Conservation (phyloP, 164 flowering plant genomes). For the Dillenia turbinata region DNA sequence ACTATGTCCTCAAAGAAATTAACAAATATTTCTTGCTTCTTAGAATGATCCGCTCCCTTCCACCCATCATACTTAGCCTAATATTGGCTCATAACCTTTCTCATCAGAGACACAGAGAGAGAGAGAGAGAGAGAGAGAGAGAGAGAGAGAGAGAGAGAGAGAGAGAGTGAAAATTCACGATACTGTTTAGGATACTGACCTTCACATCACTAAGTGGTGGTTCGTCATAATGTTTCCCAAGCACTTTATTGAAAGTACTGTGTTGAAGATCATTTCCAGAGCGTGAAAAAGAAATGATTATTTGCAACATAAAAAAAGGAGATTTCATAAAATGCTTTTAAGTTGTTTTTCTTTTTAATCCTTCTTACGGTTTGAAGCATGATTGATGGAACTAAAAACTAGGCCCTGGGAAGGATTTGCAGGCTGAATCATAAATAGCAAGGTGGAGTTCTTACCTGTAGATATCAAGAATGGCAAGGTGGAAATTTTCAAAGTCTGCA, state of each 20-base stretch:
- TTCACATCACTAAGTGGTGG: constrained; percentile 36
- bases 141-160: constrained; percentile 1
- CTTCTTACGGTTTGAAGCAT: background rate
- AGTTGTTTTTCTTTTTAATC: background rate
- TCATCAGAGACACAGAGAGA: background rate
- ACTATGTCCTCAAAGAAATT: constrained; percentile 38
- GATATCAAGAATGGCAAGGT: constrained; percentile 53
- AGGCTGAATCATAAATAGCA: too few relatives aligned
- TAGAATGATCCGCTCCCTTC: constrained; percentile 15
- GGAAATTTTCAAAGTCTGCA: constrained; percentile 40
- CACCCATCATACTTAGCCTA: constrained; percentile 37
- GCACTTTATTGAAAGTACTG: constrained; percentile 63
- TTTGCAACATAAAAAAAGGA: too few relatives aligned
- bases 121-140: constrained; percentile 2
- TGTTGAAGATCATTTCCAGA: background rate
- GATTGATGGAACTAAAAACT: too few relatives aligned
- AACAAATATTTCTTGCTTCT: constrained; percentile 28
- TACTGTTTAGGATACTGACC: constrained; percentile 24
- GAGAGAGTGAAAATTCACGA: background rate
- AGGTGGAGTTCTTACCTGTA: constrained; percentile 37
- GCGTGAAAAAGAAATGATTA: too few relatives aligned
- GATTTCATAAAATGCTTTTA: too few relatives aligned
- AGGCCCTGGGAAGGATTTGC: too few relatives aligned
- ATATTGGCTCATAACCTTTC: background rate
- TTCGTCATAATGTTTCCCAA: constrained; percentile 69